Base-by-base conservation (phyloP, 345 rosid species). In the Populus davidiana region DNA sequence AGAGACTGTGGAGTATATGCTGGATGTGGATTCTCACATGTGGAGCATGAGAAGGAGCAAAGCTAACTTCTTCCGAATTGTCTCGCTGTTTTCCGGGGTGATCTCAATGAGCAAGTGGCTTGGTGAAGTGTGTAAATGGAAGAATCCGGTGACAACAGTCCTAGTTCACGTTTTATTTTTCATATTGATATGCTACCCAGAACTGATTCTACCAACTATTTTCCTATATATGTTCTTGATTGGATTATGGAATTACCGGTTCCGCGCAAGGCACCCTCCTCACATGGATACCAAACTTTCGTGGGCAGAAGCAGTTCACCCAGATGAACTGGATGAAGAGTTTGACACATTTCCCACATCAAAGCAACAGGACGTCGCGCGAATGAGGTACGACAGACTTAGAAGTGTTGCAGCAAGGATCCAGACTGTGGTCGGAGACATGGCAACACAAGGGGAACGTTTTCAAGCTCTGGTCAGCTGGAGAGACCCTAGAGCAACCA, bases 41-140 rank as follows among this genome's bases (percentile, higher is more conserved):
- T 82, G 84, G 84, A 82, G 84, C 64, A 82, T 82, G 84, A 82
- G 84, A 71, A 78, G 84, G 66, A 82, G 82, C 79, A 81, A 81
- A 61, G 83, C 83, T 11, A 81, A 81, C 79, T 76, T 81, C 80
- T 77, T 76, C n/a, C 47, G 80, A 6, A 76, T 81, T n/a, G 76
- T 76, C 29, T 76, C 83, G 6, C 41, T 81, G 21, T 77, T 81
- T 61, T 72, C 83, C 2, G 83, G 80, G 21, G 43, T 68, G 7
- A 76, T 77, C 41, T 72, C 83, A 17, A 77, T 81, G 73, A 76
- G 80, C 80, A 81, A 54, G 38, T 76, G 83, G 83, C 73, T 81
- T 12, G 77, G 77, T 50, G 83, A 76, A 54, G 80, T 81, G n/a
- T 81, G 80, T 23, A 35, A 67, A 56, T 81, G 83, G 83, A 81